Evolutionary conservation across 176 grass and related monocot genomes (phyloP).

Genomic region (Carex scoparia): DNA sequence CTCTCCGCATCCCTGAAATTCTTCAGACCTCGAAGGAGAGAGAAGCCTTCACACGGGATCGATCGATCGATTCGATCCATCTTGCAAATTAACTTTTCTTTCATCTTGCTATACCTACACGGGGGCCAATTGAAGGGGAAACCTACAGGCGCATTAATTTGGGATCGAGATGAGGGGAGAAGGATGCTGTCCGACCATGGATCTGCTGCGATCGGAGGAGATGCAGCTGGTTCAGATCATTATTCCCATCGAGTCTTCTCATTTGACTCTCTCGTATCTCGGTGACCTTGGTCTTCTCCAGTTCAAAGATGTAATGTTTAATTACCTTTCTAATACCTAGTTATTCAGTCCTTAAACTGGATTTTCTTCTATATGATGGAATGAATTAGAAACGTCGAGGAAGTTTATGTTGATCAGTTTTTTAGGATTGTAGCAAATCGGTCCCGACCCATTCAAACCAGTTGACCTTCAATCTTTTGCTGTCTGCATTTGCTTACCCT

Average conservation of each 20-base stretch:
- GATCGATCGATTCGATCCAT: slow-evolving; percentile 12
- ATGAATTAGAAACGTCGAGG: background rate
- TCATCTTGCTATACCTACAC: background rate
- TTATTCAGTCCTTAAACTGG: background rate
- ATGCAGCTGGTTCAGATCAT: slow-evolving; percentile 99
- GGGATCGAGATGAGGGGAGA: slow-evolving; percentile 30
- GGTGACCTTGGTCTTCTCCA: slow-evolving; percentile 89
- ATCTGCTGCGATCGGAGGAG: slow-evolving; percentile 97
- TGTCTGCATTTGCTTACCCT: background rate
- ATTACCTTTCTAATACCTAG: background rate
- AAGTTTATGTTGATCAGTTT: background rate
- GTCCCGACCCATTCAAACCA: background rate
- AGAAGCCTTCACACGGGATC: slow-evolving; percentile 23
- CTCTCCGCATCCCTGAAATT: background rate
- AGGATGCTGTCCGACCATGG: slow-evolving; percentile 79
- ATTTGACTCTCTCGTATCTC: slow-evolving; percentile 76
- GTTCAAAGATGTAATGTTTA: slow-evolving; percentile 81
- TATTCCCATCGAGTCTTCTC: slow-evolving; percentile 81
- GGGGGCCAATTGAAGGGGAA: background rate
- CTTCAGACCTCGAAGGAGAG: slow-evolving; percentile 6
- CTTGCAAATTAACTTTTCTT: background rate
- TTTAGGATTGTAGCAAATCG: background rate
- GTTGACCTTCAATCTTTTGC: background rate
- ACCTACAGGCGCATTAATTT: background rate
- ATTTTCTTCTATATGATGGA: no score